Percentiles rank a stretch among this genome's conserved stretches.
Conservation (phyloP, 2,329 filamentous ascomycete species). For the Didymella glomerata region DNA sequence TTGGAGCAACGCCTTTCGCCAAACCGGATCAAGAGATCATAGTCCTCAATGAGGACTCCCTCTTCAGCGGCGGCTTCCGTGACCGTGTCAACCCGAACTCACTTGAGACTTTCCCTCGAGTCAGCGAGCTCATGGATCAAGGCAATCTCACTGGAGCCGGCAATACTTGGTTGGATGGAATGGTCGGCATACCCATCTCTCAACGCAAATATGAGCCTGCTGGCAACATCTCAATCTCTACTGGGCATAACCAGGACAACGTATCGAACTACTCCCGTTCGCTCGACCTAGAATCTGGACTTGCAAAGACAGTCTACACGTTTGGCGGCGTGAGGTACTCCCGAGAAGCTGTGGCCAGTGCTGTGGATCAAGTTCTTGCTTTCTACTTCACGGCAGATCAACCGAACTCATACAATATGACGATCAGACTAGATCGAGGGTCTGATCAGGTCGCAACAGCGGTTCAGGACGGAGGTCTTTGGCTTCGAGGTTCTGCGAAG, state of each 20-base stretch:
- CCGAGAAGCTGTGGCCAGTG: neutral
- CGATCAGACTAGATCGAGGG: neutral
- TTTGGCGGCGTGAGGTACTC: neutral
- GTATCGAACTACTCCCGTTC: neutral
- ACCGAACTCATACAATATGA: neutral
- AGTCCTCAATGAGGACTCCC: slow-evolving; percentile 1
- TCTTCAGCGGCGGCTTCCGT: neutral
- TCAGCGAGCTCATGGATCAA: neutral
- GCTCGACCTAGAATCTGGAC: neutral
- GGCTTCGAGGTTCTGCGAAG: neutral
- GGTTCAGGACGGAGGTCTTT: neutral
- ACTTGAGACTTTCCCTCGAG: neutral
- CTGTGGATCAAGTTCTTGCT: neutral
- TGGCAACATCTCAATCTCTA: neutral
- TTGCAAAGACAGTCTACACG: neutral
- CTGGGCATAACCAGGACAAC: neutral
- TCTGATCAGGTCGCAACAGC: neutral
- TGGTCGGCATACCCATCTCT: neutral
- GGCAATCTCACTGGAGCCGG: neutral
- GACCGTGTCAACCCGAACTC: neutral
- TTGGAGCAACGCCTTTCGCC: neutral
- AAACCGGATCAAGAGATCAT: neutral
- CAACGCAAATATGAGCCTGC: neutral
- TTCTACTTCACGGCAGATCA: neutral
- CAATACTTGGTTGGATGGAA: neutral